These are phyloP conservation scores for Fraxinus sp. DNA, from an alignment of 305 asterid genomes.

Conservation along the genomic window DNA sequence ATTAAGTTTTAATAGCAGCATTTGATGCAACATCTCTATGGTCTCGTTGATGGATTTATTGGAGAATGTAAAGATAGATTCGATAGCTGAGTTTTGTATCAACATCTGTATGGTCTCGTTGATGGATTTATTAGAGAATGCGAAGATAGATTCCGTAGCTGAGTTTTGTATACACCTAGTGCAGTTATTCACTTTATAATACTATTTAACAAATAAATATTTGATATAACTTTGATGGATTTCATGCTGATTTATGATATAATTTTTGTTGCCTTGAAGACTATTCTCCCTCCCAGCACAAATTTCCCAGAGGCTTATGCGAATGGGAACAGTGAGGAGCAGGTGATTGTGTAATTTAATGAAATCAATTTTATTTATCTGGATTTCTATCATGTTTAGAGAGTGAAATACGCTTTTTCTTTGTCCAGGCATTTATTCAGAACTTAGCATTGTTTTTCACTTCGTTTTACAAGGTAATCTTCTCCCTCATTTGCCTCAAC, in stretches of 20 bases:
- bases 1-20: slow-evolving; percentile 4
- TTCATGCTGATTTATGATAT: slow-evolving; percentile 25
- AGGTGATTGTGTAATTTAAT: slow-evolving; percentile 45
- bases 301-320: slow-evolving; percentile 81
- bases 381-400: background rate
- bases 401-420: slow-evolving; percentile 4
- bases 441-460: slow-evolving; percentile 94
- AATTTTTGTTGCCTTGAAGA: slow-evolving; percentile 35
- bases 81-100: background rate
- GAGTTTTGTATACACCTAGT: background rate
- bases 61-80: slow-evolving; percentile 2
- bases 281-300: slow-evolving; percentile 67
- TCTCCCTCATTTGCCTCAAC: background rate
- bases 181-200: background rate
- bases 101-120: background rate
- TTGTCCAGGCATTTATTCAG: slow-evolving; percentile 85
- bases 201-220: background rate
- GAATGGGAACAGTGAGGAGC: slow-evolving; percentile 83
- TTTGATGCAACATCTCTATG: background rate
- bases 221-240: background rate
- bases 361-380: slow-evolving; percentile 5
- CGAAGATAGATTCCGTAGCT: background rate
- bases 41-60: background rate
- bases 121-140: background rate
- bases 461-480: slow-evolving; percentile 81